Percentiles rank a stretch among this genome's conserved stretches.
These are phyloP conservation scores for Marasmius fiardii DNA, from an alignment of 1,284 basidiomycete genomes.

Conservation along the genomic window DNA sequence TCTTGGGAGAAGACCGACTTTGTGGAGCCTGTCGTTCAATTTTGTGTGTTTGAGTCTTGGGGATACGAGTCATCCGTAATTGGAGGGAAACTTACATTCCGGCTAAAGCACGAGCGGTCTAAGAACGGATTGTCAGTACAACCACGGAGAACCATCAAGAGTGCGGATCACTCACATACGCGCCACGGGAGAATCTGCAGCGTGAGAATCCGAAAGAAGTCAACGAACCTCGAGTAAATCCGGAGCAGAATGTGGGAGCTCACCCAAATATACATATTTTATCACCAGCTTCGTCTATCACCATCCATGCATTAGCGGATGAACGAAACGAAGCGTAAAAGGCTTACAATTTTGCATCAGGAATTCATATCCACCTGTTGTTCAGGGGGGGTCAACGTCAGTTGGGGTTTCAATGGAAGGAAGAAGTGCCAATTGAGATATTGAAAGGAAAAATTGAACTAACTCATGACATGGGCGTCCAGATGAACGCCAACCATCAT, in stretches of 20 bases:
- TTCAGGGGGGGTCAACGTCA: too few species aligned
- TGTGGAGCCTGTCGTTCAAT: slow-evolving; percentile 4
- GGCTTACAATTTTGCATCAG: slow-evolving; percentile 56
- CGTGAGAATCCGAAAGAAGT: not conserved
- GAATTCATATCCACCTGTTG: slow-evolving; percentile 55
- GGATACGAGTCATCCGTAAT: slow-evolving; percentile 29
- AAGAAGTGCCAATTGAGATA: not conserved
- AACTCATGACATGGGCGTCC: slow-evolving; percentile 48
- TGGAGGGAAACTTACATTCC: slow-evolving; percentile 29
- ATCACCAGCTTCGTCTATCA: slow-evolving; percentile 38
- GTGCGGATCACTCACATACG: slow-evolving; percentile 29
- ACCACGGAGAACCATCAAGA: too few species aligned
- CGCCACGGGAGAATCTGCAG: slow-evolving; percentile 36
- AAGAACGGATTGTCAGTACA: slow-evolving; percentile 13
- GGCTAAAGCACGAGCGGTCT: slow-evolving; percentile 46
- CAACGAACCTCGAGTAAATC: too few species aligned
- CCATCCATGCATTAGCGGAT: not conserved
- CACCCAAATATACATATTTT: slow-evolving; percentile 50
- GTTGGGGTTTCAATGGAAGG: too few species aligned
- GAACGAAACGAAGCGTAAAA: not conserved
- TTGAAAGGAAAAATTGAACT: slow-evolving; percentile 1
- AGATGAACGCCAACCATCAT: slow-evolving; percentile 32
- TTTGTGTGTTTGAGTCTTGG: slow-evolving; percentile 7
- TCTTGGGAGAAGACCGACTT: slow-evolving; percentile 49
- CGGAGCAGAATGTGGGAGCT: slow-evolving; percentile 2